Percentiles rank a stretch among this genome's conserved stretches.
Evolutionary conservation across 2,329 filamentous ascomycete genomes (phyloP).

Genomic region (Colletotrichum lindemuthianum): DNA sequence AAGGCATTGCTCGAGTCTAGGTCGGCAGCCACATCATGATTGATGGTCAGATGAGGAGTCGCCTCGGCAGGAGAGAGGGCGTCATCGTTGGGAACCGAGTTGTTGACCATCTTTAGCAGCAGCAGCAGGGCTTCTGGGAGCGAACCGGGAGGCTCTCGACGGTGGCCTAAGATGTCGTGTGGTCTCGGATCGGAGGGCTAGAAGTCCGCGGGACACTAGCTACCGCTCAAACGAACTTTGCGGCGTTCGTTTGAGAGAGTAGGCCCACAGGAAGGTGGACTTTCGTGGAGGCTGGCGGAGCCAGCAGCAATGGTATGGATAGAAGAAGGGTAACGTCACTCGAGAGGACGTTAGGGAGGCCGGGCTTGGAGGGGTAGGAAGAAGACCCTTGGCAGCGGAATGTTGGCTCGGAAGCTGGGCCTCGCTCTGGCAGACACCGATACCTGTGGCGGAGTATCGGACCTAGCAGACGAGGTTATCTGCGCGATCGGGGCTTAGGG

Average conservation of each 20-base stretch:
- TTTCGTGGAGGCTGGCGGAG: slow-evolving; percentile 80
- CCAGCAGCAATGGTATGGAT: slow-evolving; percentile 73
- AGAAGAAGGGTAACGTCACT: slow-evolving; percentile 66
- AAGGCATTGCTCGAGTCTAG: slow-evolving; percentile 96
- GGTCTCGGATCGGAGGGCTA: slow-evolving; percentile 41
- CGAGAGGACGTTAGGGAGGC: slow-evolving; percentile 88
- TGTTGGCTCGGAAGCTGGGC: slow-evolving; percentile 75
- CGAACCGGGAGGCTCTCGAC: slow-evolving; percentile 40
- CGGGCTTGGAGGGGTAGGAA: slow-evolving; percentile 84
- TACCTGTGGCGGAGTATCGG: slow-evolving; percentile 85
- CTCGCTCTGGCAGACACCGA: slow-evolving; percentile 82
- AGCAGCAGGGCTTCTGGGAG: slow-evolving; percentile 28
- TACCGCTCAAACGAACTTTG: slow-evolving; percentile 97
- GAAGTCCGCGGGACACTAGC: slow-evolving; percentile 91
- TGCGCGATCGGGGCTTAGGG: slow-evolving; percentile 44
- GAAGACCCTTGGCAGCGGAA: slow-evolving; percentile 86
- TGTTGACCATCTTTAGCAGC: slow-evolving; percentile 74
- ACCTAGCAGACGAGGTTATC: slow-evolving; percentile 80
- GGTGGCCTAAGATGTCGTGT: slow-evolving; percentile 4
- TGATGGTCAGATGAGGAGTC: slow-evolving; percentile 94
- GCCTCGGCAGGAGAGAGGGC: slow-evolving; percentile 84
- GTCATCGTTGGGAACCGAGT: slow-evolving; percentile 82
- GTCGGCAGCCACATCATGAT: slow-evolving; percentile 91
- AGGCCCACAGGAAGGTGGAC: slow-evolving; percentile 85
- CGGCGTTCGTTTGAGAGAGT: slow-evolving; percentile 95